A percentile compares a stretch with the other conserved stretches of the same genome.
Conservation (phyloP, 352 stramenopile genomes). For the Pythium oligandrum region DNA sequence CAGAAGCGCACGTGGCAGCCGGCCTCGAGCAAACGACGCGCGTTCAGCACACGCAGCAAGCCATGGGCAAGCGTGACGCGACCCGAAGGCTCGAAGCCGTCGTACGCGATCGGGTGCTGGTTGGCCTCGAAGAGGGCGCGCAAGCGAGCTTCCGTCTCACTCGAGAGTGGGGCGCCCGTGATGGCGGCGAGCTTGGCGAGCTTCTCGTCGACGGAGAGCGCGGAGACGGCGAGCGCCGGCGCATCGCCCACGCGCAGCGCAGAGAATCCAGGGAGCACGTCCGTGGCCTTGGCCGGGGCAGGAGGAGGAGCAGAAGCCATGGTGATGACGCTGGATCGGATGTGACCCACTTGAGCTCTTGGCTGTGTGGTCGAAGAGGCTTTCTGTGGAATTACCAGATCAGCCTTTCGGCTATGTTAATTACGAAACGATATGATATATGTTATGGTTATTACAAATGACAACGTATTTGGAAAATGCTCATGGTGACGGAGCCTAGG, state of each 20-base stretch:
- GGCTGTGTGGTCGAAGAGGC: neutral
- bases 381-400: too few relatives aligned
- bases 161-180: constrained; percentile 33
- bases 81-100: constrained; percentile 98
- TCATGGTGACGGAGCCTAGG: constrained; percentile 1
- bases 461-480: constrained; percentile 8
- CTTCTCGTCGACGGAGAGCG: constrained; percentile 59
- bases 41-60: constrained; percentile 94
- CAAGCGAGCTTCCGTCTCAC: constrained; percentile 64
- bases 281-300: constrained; percentile 22
- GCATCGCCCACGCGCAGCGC: constrained; percentile 32
- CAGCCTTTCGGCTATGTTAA: neutral
- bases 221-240: constrained; percentile 19
- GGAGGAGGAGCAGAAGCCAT: constrained; percentile 18
- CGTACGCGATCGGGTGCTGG: constrained; percentile 89
- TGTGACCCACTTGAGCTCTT: constrained; percentile 1
- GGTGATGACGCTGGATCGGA: constrained; percentile 8
- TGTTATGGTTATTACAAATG: too few relatives aligned
- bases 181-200: constrained; percentile 55
- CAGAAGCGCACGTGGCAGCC: constrained; percentile 97
- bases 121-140: constrained; percentile 75
- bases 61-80: constrained; percentile 98
- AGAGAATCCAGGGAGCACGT: constrained; percentile 49
- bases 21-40: constrained; percentile 80
- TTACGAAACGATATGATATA: too few relatives aligned